A percentile compares a stretch with the other conserved stretches of the same genome.
Evolutionary conservation across 1,284 basidiomycete species (phyloP).

Genomic region (Pisolithus thermaeus): DNA sequence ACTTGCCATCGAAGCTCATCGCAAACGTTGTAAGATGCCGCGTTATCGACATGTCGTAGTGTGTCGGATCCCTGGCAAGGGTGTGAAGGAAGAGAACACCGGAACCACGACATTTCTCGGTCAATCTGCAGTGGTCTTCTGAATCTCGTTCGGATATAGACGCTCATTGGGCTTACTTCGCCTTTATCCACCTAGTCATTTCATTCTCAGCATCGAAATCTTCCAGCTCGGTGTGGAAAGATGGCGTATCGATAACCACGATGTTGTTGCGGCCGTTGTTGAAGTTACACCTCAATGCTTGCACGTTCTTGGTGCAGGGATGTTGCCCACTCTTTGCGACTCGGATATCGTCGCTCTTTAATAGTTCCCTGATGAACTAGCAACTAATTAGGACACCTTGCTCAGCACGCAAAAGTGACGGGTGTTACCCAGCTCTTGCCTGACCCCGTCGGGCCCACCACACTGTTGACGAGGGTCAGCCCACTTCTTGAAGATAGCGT

Average conservation of each 20-base stretch:
- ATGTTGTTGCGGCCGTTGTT: not conserved
- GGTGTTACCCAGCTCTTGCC: too few species aligned
- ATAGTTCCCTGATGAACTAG: not conserved
- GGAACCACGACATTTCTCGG: not conserved
- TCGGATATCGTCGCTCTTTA: not conserved
- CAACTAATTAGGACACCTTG: too few species aligned
- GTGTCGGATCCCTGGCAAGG: not conserved
- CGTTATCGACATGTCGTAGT: not conserved
- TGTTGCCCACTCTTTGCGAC: not conserved
- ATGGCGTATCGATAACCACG: not conserved
- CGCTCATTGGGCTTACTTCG: not conserved
- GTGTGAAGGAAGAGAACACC: not conserved
- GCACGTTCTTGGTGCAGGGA: not conserved
- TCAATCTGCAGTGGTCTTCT: not conserved
- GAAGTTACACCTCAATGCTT: not conserved
- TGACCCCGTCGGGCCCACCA: too few species aligned
- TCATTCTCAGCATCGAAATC: not conserved
- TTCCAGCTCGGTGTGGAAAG: not conserved
- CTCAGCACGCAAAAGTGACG: too few species aligned
- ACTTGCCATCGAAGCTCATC: not conserved
- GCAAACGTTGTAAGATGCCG: not conserved
- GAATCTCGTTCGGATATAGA: not conserved
- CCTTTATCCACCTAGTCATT: not conserved
- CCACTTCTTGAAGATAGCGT: too few species aligned
- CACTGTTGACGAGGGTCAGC: too few species aligned